A percentile compares a stretch with the other conserved stretches of the same genome.
Evolutionary conservation across 2,329 filamentous ascomycete species (phyloP).

Genomic region (Penicillium corylophilum): DNA sequence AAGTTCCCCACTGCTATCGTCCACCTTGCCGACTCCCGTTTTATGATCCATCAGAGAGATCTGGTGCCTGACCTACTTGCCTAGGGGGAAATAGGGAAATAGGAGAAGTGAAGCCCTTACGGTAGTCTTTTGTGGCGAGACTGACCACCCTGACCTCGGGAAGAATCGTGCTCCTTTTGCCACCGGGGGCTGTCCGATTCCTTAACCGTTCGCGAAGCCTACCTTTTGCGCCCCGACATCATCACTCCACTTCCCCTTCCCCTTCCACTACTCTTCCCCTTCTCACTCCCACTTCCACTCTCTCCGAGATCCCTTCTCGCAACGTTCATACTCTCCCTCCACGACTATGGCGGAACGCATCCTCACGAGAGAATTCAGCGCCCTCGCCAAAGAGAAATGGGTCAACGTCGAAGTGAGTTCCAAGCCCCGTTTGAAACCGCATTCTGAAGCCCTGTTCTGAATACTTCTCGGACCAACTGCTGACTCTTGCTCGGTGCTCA

Average conservation of each 20-base stretch:
- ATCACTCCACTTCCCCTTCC: neutral
- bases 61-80: neutral
- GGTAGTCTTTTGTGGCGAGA: neutral
- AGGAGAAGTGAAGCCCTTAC: neutral
- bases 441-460: neutral
- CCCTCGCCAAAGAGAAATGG: slow-evolving; percentile 86
- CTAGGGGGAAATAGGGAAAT: too few relatives aligned
- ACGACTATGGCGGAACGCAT: slow-evolving; percentile 68
- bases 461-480: neutral
- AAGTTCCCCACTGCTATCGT: slow-evolving; percentile 5
- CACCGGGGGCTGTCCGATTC: neutral
- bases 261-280: neutral
- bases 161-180: neutral
- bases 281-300: neutral
- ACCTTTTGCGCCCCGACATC: neutral
- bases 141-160: neutral
- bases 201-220: neutral
- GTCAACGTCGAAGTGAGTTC: slow-evolving; percentile 75
- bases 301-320: neutral
- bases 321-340: neutral
- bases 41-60: neutral
- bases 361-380: slow-evolving; percentile 83
- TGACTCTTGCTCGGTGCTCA: slow-evolving; percentile 37
- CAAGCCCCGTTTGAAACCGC: slow-evolving; percentile 3
- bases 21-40: neutral